A percentile compares a stretch with the other conserved stretches of the same genome.
Conservation (phyloP, 2,329 filamentous ascomycete genomes). For the Elsinoe fawcettii region DNA sequence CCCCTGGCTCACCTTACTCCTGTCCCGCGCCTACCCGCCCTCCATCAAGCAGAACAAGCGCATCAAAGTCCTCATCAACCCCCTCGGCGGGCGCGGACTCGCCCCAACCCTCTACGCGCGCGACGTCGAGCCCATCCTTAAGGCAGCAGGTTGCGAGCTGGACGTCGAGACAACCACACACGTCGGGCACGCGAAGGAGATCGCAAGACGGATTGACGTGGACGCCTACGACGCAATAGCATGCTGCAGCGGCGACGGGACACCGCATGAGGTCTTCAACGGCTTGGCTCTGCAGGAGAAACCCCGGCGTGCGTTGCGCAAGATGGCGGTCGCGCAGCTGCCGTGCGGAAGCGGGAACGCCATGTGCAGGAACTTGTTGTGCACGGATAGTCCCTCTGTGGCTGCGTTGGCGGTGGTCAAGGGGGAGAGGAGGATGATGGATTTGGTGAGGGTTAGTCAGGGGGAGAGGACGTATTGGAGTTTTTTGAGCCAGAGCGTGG, state of each 20-base stretch:
- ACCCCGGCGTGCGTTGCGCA: slow-evolving; percentile 63
- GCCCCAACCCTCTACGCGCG: slow-evolving; percentile 66
- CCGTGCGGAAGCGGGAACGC: slow-evolving; percentile 93
- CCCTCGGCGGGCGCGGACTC: slow-evolving; percentile 73
- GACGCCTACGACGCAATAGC: slow-evolving; percentile 77
- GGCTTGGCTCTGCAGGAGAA: slow-evolving; percentile 71
- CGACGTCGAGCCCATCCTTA: slow-evolving; percentile 73
- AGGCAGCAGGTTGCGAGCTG: slow-evolving; percentile 68
- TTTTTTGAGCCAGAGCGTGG: slow-evolving; percentile 83
- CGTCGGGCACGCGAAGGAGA: slow-evolving; percentile 68
- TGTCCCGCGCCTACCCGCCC: slow-evolving; percentile 62
- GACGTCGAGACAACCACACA: slow-evolving; percentile 66
- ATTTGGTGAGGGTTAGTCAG: slow-evolving; percentile 82
- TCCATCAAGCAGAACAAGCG: slow-evolving; percentile 60
- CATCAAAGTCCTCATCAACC: slow-evolving; percentile 84
- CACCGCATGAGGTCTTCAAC: slow-evolving; percentile 92
- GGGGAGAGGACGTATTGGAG: slow-evolving; percentile 66
- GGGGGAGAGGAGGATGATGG: slow-evolving; percentile 72
- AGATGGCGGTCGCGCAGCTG: slow-evolving; percentile 75
- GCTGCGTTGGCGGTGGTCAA: slow-evolving; percentile 83
- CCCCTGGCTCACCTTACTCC: slow-evolving; percentile 56
- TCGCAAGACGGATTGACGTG: slow-evolving; percentile 68
- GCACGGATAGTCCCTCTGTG: slow-evolving; percentile 64
- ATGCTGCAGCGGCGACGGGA: slow-evolving; percentile 84
- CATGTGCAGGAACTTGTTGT: slow-evolving; percentile 82